Base-by-base conservation (phyloP, 1,139 yeast genomes). In the Zygosaccharomyces sapae region DNA sequence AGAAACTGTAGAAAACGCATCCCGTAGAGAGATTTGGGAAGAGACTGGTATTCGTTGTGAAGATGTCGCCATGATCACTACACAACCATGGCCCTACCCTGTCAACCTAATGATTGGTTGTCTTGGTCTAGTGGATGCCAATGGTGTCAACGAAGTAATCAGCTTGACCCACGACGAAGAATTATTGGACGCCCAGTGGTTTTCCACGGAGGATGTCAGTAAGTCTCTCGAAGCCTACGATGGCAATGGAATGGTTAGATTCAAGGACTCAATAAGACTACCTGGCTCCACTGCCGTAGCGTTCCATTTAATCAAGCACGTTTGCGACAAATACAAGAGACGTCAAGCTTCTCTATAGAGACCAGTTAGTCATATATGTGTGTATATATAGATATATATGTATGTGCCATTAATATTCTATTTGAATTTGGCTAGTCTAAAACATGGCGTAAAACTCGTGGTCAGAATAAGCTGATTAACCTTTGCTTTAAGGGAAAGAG, bases 1-100 rank as follows among this genome's bases (percentile, higher is more conserved):
- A 20, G 98, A 90, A 68, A 81, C 95, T 0, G 81, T 90, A 24
- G 97, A 90, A 66, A 83, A 81, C 38, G 94, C 96, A 10, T 86
- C 94, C 30, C 74, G 83, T 43, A 72, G 98, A 53, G 98, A 90
- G 65, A 84, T 86, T 33, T 89, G 95, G 89, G 98, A 90, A 66
- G 98, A 90, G 66, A 83, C 97, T 2, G 98, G 98, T 3, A 86
- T 88, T 31, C 74, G 70, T 38, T 81, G 86, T 44, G 60, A 70
- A 3, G 70, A 73, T 38, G 83, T 89, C 31, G 67, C 72, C 44
- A 74, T 89, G 43, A 70, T 83, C 27, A 73, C 80, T 62, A 79
- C 92, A 6, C 97, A 89, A 66, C 96, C 97, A 5, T 89, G 97
- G 97, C 98, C 97, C 22, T 90, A 81, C 68, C 97, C 97, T 1